Percentiles rank a stretch among this genome's conserved stretches.
phyloP scores from a whole-genome alignment of 495 filamentous ascomycete genomes.

The Hyaloscypha variabilis region DNA sequence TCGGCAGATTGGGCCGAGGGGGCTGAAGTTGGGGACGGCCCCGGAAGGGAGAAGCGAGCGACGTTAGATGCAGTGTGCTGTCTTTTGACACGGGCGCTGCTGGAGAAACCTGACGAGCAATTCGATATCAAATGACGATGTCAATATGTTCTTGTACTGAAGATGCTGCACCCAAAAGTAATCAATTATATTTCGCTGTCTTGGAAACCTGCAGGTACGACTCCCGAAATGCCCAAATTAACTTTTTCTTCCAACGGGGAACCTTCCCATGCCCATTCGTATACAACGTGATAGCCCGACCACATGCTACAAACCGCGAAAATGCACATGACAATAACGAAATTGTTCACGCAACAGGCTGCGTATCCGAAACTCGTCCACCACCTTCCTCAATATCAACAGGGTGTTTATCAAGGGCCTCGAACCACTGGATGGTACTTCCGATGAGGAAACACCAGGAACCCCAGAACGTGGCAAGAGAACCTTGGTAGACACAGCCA shows the following conservation, averaged over 20 bases:
- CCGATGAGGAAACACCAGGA: slow-evolving; percentile 72
- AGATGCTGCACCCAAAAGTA: neutral
- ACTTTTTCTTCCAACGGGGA: neutral
- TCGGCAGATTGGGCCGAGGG: neutral
- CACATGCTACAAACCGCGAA: neutral
- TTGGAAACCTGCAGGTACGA: neutral
- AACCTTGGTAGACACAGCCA: slow-evolving; percentile 58
- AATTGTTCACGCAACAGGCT: slow-evolving; percentile 11
- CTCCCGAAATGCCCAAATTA: neutral
- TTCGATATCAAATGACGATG: neutral
- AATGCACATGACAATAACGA: neutral
- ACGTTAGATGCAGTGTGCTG: neutral
- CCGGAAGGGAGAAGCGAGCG: too few relatives aligned
- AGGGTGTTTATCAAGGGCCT: slow-evolving; percentile 62
- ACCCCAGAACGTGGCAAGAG: slow-evolving; percentile 67
- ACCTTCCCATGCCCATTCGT: neutral
- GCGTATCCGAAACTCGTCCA: slow-evolving; percentile 11
- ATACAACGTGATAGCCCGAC: neutral
- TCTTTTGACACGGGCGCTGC: neutral
- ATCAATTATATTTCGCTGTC: neutral
- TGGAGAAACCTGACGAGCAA: neutral
- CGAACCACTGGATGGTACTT: slow-evolving; percentile 66
- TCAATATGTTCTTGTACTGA: too few relatives aligned
- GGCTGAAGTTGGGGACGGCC: neutral
- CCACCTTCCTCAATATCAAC: slow-evolving; percentile 43